Evolutionary conservation across 176 grass and related monocot species (phyloP).

Genomic region (Juncus inflexus): DNA sequence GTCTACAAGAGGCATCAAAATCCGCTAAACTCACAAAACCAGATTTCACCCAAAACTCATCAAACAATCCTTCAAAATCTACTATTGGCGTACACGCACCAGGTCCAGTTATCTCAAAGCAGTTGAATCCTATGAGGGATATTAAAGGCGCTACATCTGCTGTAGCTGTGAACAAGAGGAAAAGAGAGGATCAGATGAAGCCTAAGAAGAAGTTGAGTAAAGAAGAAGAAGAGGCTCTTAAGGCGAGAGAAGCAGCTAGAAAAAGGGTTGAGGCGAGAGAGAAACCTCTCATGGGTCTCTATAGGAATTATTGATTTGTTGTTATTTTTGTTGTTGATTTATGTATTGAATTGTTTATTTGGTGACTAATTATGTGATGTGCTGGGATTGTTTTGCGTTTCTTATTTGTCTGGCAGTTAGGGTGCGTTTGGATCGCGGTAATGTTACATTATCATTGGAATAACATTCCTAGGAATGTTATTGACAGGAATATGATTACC

Average conservation of each 20-base stretch:
- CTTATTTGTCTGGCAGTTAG: too few relatives aligned
- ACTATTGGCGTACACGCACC: conserved; percentile 59
- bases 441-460: too few relatives aligned
- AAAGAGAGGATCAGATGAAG: conserved; percentile 36
- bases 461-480: too few relatives aligned
- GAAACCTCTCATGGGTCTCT: conserved; percentile 76
- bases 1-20: conserved; percentile 70
- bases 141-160: conserved; percentile 54
- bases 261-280: conserved; percentile 86
- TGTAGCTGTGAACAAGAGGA: conserved; percentile 73
- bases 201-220: conserved; percentile 66
- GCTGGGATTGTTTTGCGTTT: too few relatives aligned
- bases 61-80: not conserved
- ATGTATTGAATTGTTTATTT: too few relatives aligned
- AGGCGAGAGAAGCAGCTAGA: conserved; percentile 67
- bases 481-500: too few relatives aligned
- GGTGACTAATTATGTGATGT: too few relatives aligned
- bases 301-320: conserved; percentile 40
- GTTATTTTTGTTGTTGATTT: too few relatives aligned
- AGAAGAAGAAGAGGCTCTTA: conserved; percentile 71
- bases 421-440: too few relatives aligned
- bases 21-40: conserved; percentile 34
- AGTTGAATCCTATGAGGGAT: conserved; percentile 55
- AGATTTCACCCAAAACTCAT: conserved; percentile 34
- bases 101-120: conserved; percentile 56